Percentiles rank a stretch among this genome's conserved stretches.
These are phyloP conservation scores for Alternaria angustiovoidea DNA, from an alignment of 2,329 filamentous ascomycete genomes.

Conservation along the genomic window DNA sequence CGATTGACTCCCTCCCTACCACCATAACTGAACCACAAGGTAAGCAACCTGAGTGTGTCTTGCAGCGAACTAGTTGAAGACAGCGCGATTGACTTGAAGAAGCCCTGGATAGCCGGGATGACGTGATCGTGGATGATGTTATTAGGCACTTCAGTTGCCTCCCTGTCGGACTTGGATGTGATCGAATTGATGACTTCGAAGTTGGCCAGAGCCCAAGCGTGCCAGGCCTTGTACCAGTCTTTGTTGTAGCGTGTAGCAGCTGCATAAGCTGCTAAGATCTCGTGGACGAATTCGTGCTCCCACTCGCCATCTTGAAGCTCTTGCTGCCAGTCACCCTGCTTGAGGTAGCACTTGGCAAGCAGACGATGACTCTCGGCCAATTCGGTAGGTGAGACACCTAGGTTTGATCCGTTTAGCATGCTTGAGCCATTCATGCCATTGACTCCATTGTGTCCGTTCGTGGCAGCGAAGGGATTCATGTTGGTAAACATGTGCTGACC, in stretches of 20 bases:
- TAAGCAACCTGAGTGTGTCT: constrained; percentile 90
- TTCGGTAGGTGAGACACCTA: constrained; percentile 41
- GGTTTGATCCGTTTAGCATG: constrained; percentile 35
- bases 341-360: constrained; percentile 93
- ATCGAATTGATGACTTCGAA: constrained; percentile 95
- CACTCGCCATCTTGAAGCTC: constrained; percentile 85
- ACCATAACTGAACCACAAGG: constrained; percentile 95
- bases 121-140: constrained; percentile 83
- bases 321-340: constrained; percentile 96
- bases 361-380: constrained; percentile 70
- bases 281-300: constrained; percentile 84
- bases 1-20: constrained; percentile 86
- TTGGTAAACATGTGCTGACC: constrained; percentile 48
- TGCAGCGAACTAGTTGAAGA: constrained; percentile 93
- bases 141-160: constrained; percentile 66
- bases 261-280: constrained; percentile 89
- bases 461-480: constrained; percentile 49
- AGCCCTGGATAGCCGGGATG: constrained; percentile 91
- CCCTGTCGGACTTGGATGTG: constrained; percentile 70
- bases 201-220: constrained; percentile 97
- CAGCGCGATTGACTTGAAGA: constrained; percentile 95
- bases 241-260: constrained; percentile 94
- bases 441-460: constrained; percentile 63
- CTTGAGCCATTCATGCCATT: constrained; percentile 47
- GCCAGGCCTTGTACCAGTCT: constrained; percentile 98